Base-by-base conservation (phyloP, 2,329 filamentous ascomycete genomes). In the Colletotrichum siamense region DNA sequence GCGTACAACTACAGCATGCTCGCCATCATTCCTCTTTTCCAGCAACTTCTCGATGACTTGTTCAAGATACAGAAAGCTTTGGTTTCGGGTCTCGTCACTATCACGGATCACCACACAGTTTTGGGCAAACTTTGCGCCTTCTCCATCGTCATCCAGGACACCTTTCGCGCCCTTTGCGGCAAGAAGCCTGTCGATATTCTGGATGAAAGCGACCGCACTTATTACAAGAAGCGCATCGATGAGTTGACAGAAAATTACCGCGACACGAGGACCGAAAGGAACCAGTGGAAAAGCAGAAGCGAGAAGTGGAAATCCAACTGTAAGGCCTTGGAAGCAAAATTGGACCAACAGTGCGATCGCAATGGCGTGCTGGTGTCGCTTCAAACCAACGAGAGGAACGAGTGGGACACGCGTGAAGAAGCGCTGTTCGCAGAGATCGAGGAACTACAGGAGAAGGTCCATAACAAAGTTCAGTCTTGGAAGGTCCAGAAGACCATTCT, bases 401-500 rank as follows among this genome's bases (percentile, higher is more conserved):
- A 52, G n/a, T 13, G 44, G 44, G 44, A 52, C 44, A 22, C n/a
- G n/a, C 0, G 2, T n/a, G 3, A 5, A 22, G 4, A 8, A 13
- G 1, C 0, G 44, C 44, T 52, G 10, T 22, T 24, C 44, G 44
- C 2, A 52, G 2, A 5, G 9, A 22, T 22, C 12, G 6, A 5
- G 2, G 5, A 6, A 49, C 39, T 49, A 2, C 3, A 49, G 39
- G 9, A 49, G 39, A 49, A n/a, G 39, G 44, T 52, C 44, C 0
- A 13, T 10, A 2, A 3, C 44, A 52, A 12, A 22, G 44, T 24
- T 12, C 10, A 52, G 6, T 22, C n/a, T 52, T 22, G 18, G 44
- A 0, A 22, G 3, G 2, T 22, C n/a, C 10, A 52, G 44, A 9
- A 3, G n/a, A 13, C 4, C 44, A 52, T 2, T 24, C n/a, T 1